phyloP scores from a whole-genome alignment of 129 eudicot species.

The Chrysanthemum seticuspe region DNA sequence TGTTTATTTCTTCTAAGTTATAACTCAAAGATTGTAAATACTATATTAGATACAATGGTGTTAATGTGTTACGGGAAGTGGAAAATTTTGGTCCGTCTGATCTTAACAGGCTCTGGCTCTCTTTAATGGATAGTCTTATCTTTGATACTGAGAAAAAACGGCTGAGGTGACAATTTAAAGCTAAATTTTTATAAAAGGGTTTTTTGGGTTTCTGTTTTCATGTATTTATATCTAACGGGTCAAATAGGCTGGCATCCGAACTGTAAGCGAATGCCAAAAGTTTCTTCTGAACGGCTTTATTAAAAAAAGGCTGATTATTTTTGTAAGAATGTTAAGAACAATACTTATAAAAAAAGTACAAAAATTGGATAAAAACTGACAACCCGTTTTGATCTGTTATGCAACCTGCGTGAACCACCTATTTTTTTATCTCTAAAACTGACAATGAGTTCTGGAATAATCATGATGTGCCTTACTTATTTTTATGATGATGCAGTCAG shows the following conservation, averaged over 20 bases:
- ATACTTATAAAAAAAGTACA: background rate
- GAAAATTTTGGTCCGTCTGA: background rate
- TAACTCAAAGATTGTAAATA: background rate
- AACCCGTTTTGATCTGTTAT: background rate
- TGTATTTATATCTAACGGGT: background rate
- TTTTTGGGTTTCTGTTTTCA: too few relatives aligned
- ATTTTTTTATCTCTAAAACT: background rate
- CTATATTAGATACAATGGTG: slow-evolving; percentile 1
- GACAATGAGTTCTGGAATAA: background rate
- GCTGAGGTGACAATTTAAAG: background rate
- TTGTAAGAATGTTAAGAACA: background rate
- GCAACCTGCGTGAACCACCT: background rate
- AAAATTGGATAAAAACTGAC: background rate
- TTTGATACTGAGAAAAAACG: background rate
- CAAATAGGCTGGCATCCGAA: background rate
- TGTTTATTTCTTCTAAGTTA: background rate
- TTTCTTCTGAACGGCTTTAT: background rate
- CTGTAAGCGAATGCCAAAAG: background rate
- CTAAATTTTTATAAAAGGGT: background rate
- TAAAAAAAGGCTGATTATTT: background rate
- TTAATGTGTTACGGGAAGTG: background rate
- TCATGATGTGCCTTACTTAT: background rate
- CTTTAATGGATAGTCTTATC: background rate
- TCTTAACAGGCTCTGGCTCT: background rate
- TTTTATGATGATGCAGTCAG: slow-evolving; percentile 53